These are phyloP conservation scores for Globisporangium orthogonon DNA, from an alignment of 352 stramenopile species.

Conservation along the genomic window DNA sequence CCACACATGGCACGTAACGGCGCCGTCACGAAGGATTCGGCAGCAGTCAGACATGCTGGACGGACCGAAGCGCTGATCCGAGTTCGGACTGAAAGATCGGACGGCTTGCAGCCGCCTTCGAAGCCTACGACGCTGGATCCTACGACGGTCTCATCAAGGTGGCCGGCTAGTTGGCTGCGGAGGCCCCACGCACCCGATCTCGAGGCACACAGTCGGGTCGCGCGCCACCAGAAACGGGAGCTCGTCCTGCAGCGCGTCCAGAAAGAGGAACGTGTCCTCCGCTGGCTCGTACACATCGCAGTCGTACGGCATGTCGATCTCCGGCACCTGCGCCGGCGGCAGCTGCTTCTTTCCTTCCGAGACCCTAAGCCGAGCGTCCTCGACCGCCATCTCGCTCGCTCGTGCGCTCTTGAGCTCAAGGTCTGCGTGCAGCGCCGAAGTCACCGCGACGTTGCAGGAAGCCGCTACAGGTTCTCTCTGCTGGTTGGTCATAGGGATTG, in stretches of 20 bases:
- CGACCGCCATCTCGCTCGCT: too few relatives aligned
- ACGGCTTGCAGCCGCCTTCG: too few relatives aligned
- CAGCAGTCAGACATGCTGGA: not conserved
- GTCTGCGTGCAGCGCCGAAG: too few relatives aligned
- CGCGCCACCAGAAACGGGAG: conserved; percentile 42
- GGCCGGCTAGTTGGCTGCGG: not conserved
- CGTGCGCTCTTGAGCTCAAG: too few relatives aligned
- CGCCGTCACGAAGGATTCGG: not conserved
- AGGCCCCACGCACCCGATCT: conserved; percentile 64
- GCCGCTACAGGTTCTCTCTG: too few relatives aligned
- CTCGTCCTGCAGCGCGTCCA: conserved; percentile 93
- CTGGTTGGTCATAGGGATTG: too few relatives aligned
- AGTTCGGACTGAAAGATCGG: too few relatives aligned
- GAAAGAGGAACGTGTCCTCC: conserved; percentile 96
- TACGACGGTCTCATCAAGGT: not conserved
- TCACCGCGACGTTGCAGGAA: too few relatives aligned
- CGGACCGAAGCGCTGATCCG: too few relatives aligned
- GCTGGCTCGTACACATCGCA: conserved; percentile 95
- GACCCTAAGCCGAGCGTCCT: too few relatives aligned
- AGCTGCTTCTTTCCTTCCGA: not conserved
- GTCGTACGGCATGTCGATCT: conserved; percentile 75
- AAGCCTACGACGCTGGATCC: not conserved
- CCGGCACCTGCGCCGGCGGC: conserved; percentile 35
- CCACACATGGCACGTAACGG: not conserved
- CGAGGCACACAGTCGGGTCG: conserved; percentile 75